These are phyloP conservation scores for Blepharisma undulans DNA, from an alignment of 169 alveolate species.

Conservation along the genomic window DNA sequence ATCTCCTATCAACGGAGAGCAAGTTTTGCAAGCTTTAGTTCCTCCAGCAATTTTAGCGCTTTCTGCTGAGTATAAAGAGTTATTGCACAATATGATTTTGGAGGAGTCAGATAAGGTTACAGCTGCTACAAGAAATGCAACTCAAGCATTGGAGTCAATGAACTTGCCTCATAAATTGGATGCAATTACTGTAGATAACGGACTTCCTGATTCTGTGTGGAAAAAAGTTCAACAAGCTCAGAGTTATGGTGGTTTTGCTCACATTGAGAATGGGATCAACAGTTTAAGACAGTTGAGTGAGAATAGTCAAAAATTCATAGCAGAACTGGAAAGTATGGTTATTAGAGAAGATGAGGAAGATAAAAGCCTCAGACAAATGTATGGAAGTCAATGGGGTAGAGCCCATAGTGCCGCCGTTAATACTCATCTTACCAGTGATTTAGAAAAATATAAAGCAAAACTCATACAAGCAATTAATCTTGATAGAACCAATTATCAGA, in stretches of 20 bases:
- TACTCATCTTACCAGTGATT: not conserved
- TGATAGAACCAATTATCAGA: not conserved
- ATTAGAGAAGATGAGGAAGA: slow-evolving; percentile 40
- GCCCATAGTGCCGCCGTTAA: slow-evolving; percentile 6
- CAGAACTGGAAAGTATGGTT: not conserved
- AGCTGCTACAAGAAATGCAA: not conserved
- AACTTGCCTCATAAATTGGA: slow-evolving; percentile 13
- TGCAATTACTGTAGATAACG: not conserved
- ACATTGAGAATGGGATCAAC: not conserved
- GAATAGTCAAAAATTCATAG: not conserved
- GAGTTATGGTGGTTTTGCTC: slow-evolving; percentile 3
- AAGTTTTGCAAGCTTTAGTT: not conserved
- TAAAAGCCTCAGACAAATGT: slow-evolving; percentile 22
- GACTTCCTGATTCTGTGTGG: slow-evolving; percentile 40
- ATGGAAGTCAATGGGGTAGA: slow-evolving; percentile 32
- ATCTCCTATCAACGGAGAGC: not conserved
- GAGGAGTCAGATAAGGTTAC: not conserved
- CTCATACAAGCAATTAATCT: not conserved
- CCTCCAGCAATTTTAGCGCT: slow-evolving; percentile 22
- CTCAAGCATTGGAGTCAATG: not conserved
- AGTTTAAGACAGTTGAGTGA: not conserved
- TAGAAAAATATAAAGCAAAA: not conserved
- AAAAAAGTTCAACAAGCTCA: slow-evolving; percentile 13
- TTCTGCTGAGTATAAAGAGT: slow-evolving; percentile 28
- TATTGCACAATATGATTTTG: slow-evolving; percentile 10